Conservation (phyloP, 1,284 basidiomycete genomes). For the Ceraceosorus guamensis region DNA sequence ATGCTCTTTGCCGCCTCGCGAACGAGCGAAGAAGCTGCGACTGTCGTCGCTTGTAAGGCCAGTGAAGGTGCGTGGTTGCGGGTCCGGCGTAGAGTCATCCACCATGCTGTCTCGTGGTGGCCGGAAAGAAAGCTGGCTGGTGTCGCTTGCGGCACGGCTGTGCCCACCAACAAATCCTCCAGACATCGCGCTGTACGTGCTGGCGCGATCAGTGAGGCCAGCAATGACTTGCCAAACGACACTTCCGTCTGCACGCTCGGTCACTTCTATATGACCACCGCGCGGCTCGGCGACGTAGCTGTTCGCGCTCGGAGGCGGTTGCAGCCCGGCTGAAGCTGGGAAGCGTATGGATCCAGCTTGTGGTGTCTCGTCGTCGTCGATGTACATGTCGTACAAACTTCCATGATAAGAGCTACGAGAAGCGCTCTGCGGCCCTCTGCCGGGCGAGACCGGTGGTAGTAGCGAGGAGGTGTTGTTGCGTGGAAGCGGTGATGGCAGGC, state of each 20-base stretch:
- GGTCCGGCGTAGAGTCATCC: neutral
- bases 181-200: constrained; percentile 30
- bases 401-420: constrained; percentile 26
- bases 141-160: constrained; percentile 10
- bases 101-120: neutral
- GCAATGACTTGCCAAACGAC: constrained; percentile 43
- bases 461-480: neutral
- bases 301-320: no score
- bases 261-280: constrained; percentile 35
- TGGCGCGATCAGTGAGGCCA: constrained; percentile 26
- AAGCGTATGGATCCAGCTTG: neutral
- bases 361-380: constrained; percentile 6
- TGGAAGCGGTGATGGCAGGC: no score
- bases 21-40: constrained; percentile 24
- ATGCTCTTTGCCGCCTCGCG: constrained; percentile 6
- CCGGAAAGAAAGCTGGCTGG: constrained; percentile 10
- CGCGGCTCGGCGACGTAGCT: constrained; percentile 10
- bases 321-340: neutral
- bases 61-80: constrained; percentile 10
- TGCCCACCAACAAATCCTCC: constrained; percentile 14
- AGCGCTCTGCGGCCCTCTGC: neutral
- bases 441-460: neutral
- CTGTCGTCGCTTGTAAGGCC: constrained; percentile 27
- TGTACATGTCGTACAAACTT: constrained; percentile 39
- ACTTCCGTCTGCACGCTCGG: constrained; percentile 36